A percentile compares a stretch with the other conserved stretches of the same genome.
These are phyloP conservation scores for Cadophora malorum DNA, from an alignment of 2,329 filamentous ascomycete species.

Conservation along the genomic window DNA sequence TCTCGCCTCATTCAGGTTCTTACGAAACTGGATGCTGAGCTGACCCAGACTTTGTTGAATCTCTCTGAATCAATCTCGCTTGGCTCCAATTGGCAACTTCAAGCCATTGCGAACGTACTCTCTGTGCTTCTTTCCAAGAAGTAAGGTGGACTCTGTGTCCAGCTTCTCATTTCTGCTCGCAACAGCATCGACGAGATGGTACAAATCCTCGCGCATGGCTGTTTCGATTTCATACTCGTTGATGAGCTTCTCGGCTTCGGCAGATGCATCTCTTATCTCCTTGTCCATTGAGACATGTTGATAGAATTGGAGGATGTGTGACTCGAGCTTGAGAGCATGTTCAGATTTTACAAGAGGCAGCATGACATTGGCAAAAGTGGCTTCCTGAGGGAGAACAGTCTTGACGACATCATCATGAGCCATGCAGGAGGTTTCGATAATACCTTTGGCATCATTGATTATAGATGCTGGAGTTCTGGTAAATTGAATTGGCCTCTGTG, in stretches of 20 bases:
- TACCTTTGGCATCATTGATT: conserved; percentile 14
- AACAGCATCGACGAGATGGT: conserved; percentile 64
- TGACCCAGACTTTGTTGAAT: neutral
- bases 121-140: conserved; percentile 78
- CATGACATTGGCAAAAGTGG: conserved; percentile 56
- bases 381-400: conserved; percentile 55
- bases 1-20: neutral
- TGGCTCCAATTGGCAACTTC: neutral
- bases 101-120: conserved; percentile 77
- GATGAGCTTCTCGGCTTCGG: conserved; percentile 73
- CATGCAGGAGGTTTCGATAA: conserved; percentile 36
- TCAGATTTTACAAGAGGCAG: conserved; percentile 75
- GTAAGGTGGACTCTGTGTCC: conserved; percentile 68
- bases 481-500: conserved; percentile 77
- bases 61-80: neutral
- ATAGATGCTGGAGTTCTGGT: conserved; percentile 63
- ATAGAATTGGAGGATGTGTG: conserved; percentile 69
- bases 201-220: conserved; percentile 80
- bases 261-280: conserved; percentile 73
- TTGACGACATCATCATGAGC: conserved; percentile 69
- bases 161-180: conserved; percentile 63
- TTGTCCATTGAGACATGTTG: conserved; percentile 74
- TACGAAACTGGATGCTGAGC: neutral
- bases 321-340: conserved; percentile 54
- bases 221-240: conserved; percentile 77